phyloP scores from a whole-genome alignment of 495 filamentous ascomycete genomes.

The Daldinia bambusicola region DNA sequence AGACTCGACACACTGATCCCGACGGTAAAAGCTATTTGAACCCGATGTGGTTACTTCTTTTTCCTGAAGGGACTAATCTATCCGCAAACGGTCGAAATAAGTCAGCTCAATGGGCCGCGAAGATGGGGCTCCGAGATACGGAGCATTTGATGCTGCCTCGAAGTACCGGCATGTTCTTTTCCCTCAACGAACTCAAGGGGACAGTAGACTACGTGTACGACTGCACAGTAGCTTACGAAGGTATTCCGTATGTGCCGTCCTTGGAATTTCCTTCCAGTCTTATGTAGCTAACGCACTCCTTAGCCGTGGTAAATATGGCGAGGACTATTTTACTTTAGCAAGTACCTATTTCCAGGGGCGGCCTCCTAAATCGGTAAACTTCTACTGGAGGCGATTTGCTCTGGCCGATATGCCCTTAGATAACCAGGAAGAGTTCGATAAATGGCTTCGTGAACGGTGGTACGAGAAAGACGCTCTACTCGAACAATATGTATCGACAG shows the following conservation, averaged over 20 bases:
- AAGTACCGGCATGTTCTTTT: slow-evolving; percentile 80
- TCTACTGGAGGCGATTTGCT: slow-evolving; percentile 82
- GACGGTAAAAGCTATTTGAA: slow-evolving; percentile 64
- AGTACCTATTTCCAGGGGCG: slow-evolving; percentile 80
- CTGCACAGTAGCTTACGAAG: slow-evolving; percentile 87
- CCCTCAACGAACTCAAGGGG: slow-evolving; percentile 73
- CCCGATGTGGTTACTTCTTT: slow-evolving; percentile 89
- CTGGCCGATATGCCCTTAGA: slow-evolving; percentile 73
- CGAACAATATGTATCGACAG: slow-evolving; percentile 74
- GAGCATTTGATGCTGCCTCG: slow-evolving; percentile 76
- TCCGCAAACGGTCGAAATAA: slow-evolving; percentile 70
- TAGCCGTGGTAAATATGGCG: slow-evolving; percentile 76
- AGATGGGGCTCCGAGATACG: slow-evolving; percentile 71
- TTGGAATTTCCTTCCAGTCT: slow-evolving; percentile 12
- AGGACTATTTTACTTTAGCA: slow-evolving; percentile 77
- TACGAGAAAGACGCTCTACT: slow-evolving; percentile 81
- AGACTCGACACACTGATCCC: slow-evolving; percentile 61
- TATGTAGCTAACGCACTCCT: slow-evolving; percentile 21
- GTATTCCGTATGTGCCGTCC: slow-evolving; percentile 69
- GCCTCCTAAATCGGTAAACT: slow-evolving; percentile 84
- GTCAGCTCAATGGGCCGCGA: slow-evolving; percentile 75
- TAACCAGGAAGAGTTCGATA: slow-evolving; percentile 69
- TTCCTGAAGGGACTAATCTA: slow-evolving; percentile 85
- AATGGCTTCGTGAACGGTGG: slow-evolving; percentile 82
- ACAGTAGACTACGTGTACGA: slow-evolving; percentile 86